Evolutionary conservation across 1,139 yeast genomes (phyloP).

Genomic region (Scheffersomyces titani): DNA sequence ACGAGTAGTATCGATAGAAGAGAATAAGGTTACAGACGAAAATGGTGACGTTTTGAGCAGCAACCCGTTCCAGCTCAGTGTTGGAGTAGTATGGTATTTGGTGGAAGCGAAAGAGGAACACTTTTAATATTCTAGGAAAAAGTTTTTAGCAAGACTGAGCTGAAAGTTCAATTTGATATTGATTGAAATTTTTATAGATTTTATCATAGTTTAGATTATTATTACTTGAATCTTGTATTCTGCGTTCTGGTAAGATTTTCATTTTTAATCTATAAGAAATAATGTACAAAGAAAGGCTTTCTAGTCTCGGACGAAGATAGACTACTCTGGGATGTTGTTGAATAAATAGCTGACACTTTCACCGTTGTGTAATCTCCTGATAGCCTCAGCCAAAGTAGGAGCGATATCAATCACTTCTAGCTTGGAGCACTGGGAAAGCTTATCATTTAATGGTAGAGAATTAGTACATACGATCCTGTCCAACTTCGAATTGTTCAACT

Average conservation of each 20-base stretch:
- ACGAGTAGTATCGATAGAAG: constrained; percentile 52
- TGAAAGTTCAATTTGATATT: background rate
- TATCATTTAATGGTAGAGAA: constrained; percentile 68
- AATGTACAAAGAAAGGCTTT: background rate
- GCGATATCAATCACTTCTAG: constrained; percentile 71
- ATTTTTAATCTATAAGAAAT: background rate
- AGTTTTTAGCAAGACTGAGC: background rate
- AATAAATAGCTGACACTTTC: constrained; percentile 92
- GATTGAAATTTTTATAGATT: background rate
- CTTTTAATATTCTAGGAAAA: background rate
- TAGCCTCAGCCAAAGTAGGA: constrained; percentile 76
- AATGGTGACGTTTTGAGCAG: constrained; percentile 26
- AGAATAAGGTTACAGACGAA: constrained; percentile 42
- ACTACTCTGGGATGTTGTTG: constrained; percentile 53
- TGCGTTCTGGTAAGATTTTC: background rate
- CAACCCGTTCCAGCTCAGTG: constrained; percentile 52
- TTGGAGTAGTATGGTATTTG: constrained; percentile 51
- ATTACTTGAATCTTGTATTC: background rate
- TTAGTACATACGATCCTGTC: constrained; percentile 72
- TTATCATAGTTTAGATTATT: too few species aligned
- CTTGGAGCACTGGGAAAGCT: constrained; percentile 49
- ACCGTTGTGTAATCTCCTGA: constrained; percentile 85
- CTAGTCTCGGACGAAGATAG: too few species aligned
- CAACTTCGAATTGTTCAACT: constrained; percentile 57
- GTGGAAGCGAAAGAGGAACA: constrained; percentile 47